Conservation (phyloP, 2,329 filamentous ascomycete species). For the Aureobasidium sp. region DNA sequence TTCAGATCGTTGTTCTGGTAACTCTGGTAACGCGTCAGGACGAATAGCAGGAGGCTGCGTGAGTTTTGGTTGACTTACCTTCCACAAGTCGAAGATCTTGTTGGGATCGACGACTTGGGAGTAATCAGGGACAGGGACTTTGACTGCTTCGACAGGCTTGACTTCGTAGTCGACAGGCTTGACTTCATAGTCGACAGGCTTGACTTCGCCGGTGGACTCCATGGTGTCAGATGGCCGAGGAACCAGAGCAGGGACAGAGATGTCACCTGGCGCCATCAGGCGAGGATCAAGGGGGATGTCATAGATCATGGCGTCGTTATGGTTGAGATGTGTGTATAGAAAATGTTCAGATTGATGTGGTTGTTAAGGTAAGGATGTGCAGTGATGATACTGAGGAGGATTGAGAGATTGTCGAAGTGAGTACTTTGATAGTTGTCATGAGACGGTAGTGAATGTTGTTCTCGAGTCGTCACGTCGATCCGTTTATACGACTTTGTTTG, state of each 20-base stretch:
- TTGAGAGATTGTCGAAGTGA: no score
- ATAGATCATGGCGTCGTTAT: no score
- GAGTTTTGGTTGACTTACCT: background rate
- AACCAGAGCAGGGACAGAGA: no score
- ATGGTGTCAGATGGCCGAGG: no score
- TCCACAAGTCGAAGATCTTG: background rate
- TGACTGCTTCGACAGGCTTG: background rate
- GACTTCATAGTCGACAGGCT: no score
- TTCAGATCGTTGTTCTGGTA: background rate
- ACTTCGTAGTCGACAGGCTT: no score
- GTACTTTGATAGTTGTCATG: background rate
- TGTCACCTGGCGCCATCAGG: no score
- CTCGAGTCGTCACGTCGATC: background rate
- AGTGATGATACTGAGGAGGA: no score
- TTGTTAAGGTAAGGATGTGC: no score
- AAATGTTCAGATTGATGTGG: no score
- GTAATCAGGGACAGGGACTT: background rate
- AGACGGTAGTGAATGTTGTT: background rate
- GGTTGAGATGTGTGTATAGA: no score
- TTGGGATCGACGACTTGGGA: background rate
- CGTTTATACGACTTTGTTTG: background rate
- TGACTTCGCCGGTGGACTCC: background rate
- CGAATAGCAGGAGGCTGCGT: accelerated
- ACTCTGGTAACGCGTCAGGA: background rate
- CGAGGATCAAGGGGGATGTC: no score